Conservation (phyloP, 2,329 filamentous ascomycete genomes). For the Hymenotorrendiella dingleyae region DNA sequence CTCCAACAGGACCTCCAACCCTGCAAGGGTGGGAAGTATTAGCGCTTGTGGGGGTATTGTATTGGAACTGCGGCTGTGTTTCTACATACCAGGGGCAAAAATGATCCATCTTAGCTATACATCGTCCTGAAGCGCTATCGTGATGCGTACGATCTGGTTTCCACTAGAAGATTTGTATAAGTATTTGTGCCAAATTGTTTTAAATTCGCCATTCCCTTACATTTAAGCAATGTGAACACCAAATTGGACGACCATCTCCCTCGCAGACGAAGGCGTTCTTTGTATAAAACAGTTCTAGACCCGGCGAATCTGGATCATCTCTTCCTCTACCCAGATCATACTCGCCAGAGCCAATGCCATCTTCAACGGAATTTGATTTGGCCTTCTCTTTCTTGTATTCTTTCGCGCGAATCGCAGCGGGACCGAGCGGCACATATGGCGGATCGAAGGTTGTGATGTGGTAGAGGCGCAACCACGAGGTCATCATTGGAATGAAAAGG, state of each 20-base stretch:
- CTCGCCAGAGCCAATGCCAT: constrained; percentile 20
- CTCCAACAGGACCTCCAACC: constrained; percentile 89
- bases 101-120: constrained; percentile 88
- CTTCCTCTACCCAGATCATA: constrained; percentile 16
- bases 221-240: constrained; percentile 76
- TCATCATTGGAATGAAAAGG: constrained; percentile 59
- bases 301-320: constrained; percentile 51
- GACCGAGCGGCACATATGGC: constrained; percentile 65
- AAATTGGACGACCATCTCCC: constrained; percentile 73
- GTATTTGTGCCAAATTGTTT: no score
- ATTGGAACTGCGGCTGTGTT: not conserved
- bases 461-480: constrained; percentile 67
- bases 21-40: constrained; percentile 30
- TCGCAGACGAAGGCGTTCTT: constrained; percentile 83
- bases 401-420: constrained; percentile 25
- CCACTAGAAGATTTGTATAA: no score
- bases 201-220: constrained; percentile 55
- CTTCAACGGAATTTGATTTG: constrained; percentile 7
- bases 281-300: constrained; percentile 71
- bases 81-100: constrained; percentile 71
- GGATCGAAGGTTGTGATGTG: constrained; percentile 63
- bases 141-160: constrained; percentile 86
- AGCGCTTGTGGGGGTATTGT: constrained; percentile 1
- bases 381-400: constrained; percentile 21
- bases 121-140: constrained; percentile 80